Percentiles rank a stretch among this genome's conserved stretches.
Conservation (phyloP, 257 asterid genomes). For the Cordia subcordata region DNA sequence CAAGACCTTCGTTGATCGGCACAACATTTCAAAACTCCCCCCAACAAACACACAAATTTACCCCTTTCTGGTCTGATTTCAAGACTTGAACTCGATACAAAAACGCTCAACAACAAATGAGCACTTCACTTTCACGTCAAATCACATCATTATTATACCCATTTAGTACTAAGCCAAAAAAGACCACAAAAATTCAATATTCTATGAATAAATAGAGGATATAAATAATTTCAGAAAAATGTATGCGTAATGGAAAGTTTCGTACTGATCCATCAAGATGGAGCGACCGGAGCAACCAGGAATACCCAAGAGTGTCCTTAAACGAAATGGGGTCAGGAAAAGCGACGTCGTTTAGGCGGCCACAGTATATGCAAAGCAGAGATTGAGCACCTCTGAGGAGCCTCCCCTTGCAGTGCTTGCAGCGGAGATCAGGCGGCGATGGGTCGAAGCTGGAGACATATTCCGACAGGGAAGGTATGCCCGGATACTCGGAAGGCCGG, state of each 20-base stretch:
- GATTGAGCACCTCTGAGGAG: conserved; percentile 77
- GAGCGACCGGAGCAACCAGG: conserved; percentile 70
- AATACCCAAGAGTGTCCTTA: conserved; percentile 56
- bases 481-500: conserved; percentile 35
- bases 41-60: too few species aligned
- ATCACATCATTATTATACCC: too few species aligned
- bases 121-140: too few species aligned
- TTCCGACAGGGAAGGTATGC: conserved; percentile 62
- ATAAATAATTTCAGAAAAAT: too few species aligned
- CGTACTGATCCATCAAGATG: conserved; percentile 90
- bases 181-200: too few species aligned
- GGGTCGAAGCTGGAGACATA: conserved; percentile 51
- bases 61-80: too few species aligned
- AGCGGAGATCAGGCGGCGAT: conserved; percentile 60
- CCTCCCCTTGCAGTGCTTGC: conserved; percentile 63
- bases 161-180: too few species aligned
- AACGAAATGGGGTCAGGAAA: conserved; percentile 53
- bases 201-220: too few species aligned
- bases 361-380: conserved; percentile 68
- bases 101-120: too few species aligned
- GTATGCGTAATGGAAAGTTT: conserved; percentile 9
- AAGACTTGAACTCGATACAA: too few species aligned
- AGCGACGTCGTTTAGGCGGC: conserved; percentile 40
- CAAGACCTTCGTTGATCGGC: too few species aligned
- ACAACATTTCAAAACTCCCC: too few species aligned